phyloP scores from a whole-genome alignment of 257 asterid genomes.

The Apocynum venetum region DNA sequence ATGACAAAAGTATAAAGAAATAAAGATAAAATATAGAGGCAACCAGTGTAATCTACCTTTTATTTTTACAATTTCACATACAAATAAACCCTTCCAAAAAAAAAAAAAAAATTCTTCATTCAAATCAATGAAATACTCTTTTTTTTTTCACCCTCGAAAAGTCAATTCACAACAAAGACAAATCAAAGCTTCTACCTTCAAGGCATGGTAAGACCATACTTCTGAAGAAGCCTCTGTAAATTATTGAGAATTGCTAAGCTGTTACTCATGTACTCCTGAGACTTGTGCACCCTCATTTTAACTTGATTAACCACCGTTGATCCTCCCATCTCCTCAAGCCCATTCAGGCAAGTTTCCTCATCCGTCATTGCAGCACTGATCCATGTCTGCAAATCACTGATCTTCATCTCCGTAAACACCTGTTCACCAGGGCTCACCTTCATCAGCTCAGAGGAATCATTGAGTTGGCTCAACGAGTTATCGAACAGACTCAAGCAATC shows the following conservation, averaged over 20 bases:
- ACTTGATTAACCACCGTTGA: constrained; percentile 52
- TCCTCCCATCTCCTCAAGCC: constrained; percentile 63
- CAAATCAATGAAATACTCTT: not conserved
- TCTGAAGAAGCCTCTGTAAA: constrained; percentile 40
- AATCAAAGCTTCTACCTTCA: constrained; percentile 18
- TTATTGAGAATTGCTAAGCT: constrained; percentile 78
- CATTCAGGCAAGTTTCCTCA: constrained; percentile 77
- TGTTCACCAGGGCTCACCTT: constrained; percentile 40
- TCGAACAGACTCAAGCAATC: constrained; percentile 67
- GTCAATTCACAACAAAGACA: not conserved
- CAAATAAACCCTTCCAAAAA: too few species aligned
- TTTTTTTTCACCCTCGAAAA: not conserved
- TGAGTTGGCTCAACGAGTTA: constrained; percentile 66
- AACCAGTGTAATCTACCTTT: too few species aligned
- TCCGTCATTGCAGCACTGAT: constrained; percentile 82
- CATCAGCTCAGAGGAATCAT: constrained; percentile 47
- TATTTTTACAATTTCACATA: too few species aligned
- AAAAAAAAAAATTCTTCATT: too few species aligned
- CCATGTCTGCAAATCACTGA: constrained; percentile 74
- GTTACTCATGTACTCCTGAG: constrained; percentile 78
- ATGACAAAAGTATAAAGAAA: too few species aligned
- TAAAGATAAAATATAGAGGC: not conserved
- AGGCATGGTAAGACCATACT: constrained; percentile 56
- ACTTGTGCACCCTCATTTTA: constrained; percentile 56
- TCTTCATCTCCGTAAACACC: constrained; percentile 54